These are phyloP conservation scores for Pythium scleroteichum DNA, from an alignment of 352 stramenopile species.

Conservation along the genomic window DNA sequence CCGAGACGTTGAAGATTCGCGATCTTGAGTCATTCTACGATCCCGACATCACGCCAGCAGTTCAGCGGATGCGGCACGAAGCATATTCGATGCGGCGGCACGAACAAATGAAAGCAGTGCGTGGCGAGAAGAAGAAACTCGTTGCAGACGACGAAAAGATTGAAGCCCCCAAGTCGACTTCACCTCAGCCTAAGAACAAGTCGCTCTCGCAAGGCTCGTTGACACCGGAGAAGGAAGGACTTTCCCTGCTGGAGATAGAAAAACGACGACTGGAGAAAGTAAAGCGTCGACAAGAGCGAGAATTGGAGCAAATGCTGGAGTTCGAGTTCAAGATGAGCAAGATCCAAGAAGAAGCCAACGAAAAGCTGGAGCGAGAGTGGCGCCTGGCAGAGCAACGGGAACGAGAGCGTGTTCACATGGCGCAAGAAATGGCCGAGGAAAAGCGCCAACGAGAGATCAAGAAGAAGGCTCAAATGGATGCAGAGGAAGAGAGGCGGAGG, in stretches of 20 bases:
- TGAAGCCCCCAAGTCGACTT: conserved; percentile 8
- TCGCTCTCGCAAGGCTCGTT: conserved; percentile 6
- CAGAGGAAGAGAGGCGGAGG: conserved; percentile 76
- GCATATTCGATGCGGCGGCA: conserved; percentile 90
- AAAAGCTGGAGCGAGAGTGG: conserved; percentile 69
- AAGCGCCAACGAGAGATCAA: conserved; percentile 80
- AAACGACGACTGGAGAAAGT: conserved; percentile 74
- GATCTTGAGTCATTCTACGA: conserved; percentile 93
- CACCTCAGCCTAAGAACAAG: conserved; percentile 9
- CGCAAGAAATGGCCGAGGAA: conserved; percentile 70
- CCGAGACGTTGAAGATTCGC: conserved; percentile 90
- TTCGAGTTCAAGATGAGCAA: conserved; percentile 91
- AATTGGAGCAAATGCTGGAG: conserved; percentile 90
- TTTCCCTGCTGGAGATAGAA: conserved; percentile 68
- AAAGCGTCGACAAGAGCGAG: conserved; percentile 68
- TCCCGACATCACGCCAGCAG: conserved; percentile 69
- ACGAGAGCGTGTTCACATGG: conserved; percentile 58
- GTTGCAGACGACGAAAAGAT: conserved; percentile 40
- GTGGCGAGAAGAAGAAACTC: conserved; percentile 79
- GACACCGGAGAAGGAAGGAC: conserved; percentile 26
- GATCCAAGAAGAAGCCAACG: conserved; percentile 71
- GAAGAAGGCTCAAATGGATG: conserved; percentile 81
- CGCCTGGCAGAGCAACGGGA: conserved; percentile 68
- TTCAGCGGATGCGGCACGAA: conserved; percentile 92
- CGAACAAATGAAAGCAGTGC: conserved; percentile 90